Evolutionary conservation across 257 asterid species (phyloP), one percentile per base, ranked within the genome.

Genomic region (Fraxinus quadrangulata): DNA sequence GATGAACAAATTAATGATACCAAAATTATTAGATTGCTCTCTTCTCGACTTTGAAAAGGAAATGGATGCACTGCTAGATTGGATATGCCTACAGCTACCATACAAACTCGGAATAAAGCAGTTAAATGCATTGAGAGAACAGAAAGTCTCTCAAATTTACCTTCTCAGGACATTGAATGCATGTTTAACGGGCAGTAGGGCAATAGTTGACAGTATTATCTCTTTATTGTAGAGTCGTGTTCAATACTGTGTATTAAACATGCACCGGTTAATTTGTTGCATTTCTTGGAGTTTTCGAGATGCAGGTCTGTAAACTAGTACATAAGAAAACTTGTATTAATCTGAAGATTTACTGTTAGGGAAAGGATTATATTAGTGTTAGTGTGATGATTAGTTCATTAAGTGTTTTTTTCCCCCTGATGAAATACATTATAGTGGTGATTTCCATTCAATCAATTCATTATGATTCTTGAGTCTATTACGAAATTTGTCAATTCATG

Each of bases 41-140:
- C 83, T 94, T 54, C 94, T 94, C 0, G 97, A 92, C 78, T 94
- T 94, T 71, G 97, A 94, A 0, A 92, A 94, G 86, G 92, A 94
- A 75, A 79, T 90, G 84, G 93, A 90, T 21, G 83, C 89, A 6
- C 79, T 94, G 78, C 85, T 94, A 6, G 97, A 89, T 80, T 92
- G 97, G 98, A 70, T 89, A 54, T 92, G 92, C 82, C 78, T 92
- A 85, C 96, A 92, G 87, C 85, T 94, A n/a, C 94, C 94, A 3
- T 85, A 87, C 34, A 85, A 85, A 31, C 90, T 85, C 6, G 80
- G 93, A 83, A 78, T 23, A 83, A 81, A 81, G 87, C 89, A 21
- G 68, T 90, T 6, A 75, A 82, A 56, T 88, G 91, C 81, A 83
- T 93, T 0, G 88, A 83, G 82, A 82, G 80, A 68, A 79, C 76